Base-by-base conservation (phyloP, 192 early-diverging fungal species). In the Backusella parvicylindrica region DNA sequence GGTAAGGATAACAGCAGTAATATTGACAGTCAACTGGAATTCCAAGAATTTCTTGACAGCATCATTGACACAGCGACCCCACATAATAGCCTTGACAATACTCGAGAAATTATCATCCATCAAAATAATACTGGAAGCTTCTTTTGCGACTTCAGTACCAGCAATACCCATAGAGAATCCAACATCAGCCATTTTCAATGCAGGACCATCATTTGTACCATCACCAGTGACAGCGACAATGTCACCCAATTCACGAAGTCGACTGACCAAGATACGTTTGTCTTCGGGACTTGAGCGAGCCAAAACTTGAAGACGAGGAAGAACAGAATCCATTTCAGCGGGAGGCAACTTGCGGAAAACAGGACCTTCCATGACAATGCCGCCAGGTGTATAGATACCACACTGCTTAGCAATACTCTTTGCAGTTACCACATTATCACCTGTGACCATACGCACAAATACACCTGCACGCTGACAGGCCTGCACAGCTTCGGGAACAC, bases 51-150 rank as follows among this genome's bases (percentile, higher is more conserved):
- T 99, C 70, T 95, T 95, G 47, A 99, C 96, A 0, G 95, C 85
- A 82, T 99, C 98, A 79, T 96, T 98, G 38, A 99, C 97, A 53
- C 88, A 84, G 28, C 97, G 89, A 99, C n/a, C n/a, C n/a, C n/a
- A n/a, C n/a, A n/a, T n/a, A n/a, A n/a, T n/a, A n/a, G n/a, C n/a
- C n/a, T n/a, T n/a, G n/a, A n/a, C n/a, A n/a, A n/a, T n/a, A n/a
- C n/a, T n/a, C n/a, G n/a, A n/a, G n/a, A n/a, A n/a, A 83, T 99
- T 98, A 85, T 99, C 98, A 77, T 99, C 98, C 88, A 99, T 92
- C 68, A 98, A 82, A 60, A 98, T 93, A 79, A 99, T 98, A 32
- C 92, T 89, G 11, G 95, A 97, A 2, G 98, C 98, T 81, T 99
- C n/a, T n/a, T n/a, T n/a, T n/a, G n/a, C n/a, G n/a, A n/a, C n/a